Evolutionary conservation across 1,284 basidiomycete genomes (phyloP).

Genomic region (Ustilago loliicola): DNA sequence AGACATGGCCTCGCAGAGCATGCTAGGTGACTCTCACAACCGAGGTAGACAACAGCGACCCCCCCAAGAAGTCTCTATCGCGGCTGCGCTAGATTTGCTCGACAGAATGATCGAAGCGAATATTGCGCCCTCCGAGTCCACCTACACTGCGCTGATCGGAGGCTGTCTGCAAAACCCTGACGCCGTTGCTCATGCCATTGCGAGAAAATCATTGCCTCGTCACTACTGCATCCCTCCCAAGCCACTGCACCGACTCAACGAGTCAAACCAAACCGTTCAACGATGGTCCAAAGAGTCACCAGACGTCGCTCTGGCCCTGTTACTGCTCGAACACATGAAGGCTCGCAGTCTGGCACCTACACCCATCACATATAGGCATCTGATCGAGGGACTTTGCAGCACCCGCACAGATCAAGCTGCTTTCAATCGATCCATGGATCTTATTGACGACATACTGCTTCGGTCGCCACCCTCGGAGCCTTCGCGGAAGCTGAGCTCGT

Average conservation of each 20-base stretch:
- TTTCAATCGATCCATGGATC: conserved; percentile 39
- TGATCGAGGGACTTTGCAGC: conserved; percentile 43
- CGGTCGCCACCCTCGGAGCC: conserved; percentile 7
- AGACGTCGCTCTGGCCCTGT: conserved; percentile 39
- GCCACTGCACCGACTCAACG: conserved; percentile 21
- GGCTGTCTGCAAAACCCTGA: conserved; percentile 40
- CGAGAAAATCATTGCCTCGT: conserved; percentile 11
- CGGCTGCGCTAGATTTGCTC: conserved; percentile 56
- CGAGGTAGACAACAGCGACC: not conserved
- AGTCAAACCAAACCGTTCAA: conserved; percentile 18
- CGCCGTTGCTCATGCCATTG: conserved; percentile 32
- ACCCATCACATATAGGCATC: conserved; percentile 30
- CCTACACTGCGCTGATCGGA: conserved; percentile 56
- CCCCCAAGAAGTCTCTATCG: conserved; percentile 30
- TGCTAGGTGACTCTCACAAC: conserved; percentile 16
- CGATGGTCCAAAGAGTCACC: conserved; percentile 23
- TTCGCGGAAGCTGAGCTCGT: conserved; percentile 27
- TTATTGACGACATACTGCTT: conserved; percentile 48
- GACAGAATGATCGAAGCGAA: conserved; percentile 58
- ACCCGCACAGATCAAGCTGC: conserved; percentile 31
- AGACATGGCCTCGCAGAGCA: conserved; percentile 24
- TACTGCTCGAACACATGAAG: conserved; percentile 54
- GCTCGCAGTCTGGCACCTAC: conserved; percentile 29
- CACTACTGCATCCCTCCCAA: conserved; percentile 22
- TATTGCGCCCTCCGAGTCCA: conserved; percentile 53